These are phyloP conservation scores for Opeltia flavorubescens DNA, from an alignment of 495 filamentous ascomycete species.

Conservation along the genomic window DNA sequence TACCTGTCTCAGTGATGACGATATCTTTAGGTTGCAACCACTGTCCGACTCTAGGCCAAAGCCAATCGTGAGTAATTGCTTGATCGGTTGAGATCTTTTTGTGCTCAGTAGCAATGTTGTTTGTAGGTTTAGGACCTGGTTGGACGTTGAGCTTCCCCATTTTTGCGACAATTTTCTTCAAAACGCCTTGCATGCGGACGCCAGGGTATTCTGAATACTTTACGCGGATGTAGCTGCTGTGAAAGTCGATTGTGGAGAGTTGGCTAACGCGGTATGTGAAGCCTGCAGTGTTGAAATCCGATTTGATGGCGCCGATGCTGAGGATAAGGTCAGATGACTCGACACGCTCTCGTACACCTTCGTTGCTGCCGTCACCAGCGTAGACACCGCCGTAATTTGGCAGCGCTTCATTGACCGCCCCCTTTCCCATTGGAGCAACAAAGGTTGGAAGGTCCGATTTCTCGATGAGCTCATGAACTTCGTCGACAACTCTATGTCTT, in stretches of 20 bases:
- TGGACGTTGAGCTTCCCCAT: constrained; percentile 42
- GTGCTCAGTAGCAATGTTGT: constrained; percentile 43
- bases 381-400: constrained; percentile 77
- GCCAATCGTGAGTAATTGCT: constrained; percentile 67
- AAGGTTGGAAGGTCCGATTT: constrained; percentile 70
- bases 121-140: constrained; percentile 29
- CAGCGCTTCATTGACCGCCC: constrained; percentile 66
- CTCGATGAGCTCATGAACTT: constrained; percentile 63
- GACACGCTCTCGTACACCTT: constrained; percentile 55
- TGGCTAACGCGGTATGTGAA: constrained; percentile 77
- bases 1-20: constrained; percentile 80
- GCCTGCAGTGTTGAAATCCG: constrained; percentile 83
- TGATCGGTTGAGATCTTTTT: constrained; percentile 26
- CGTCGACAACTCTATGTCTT: constrained; percentile 60
- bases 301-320: constrained; percentile 69
- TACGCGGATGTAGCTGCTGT: constrained; percentile 61
- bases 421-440: constrained; percentile 86
- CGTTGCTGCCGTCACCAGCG: constrained; percentile 62
- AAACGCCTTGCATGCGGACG: constrained; percentile 74
- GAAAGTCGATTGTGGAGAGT: constrained; percentile 77
- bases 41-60: constrained; percentile 71
- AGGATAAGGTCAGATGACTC: constrained; percentile 75
- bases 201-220: constrained; percentile 74
- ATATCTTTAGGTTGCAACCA: constrained; percentile 67
- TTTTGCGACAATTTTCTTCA: constrained; percentile 53